Evolutionary conservation across 2,329 filamentous ascomycete species (phyloP).

Genomic region (Hirsutella thompsonii): DNA sequence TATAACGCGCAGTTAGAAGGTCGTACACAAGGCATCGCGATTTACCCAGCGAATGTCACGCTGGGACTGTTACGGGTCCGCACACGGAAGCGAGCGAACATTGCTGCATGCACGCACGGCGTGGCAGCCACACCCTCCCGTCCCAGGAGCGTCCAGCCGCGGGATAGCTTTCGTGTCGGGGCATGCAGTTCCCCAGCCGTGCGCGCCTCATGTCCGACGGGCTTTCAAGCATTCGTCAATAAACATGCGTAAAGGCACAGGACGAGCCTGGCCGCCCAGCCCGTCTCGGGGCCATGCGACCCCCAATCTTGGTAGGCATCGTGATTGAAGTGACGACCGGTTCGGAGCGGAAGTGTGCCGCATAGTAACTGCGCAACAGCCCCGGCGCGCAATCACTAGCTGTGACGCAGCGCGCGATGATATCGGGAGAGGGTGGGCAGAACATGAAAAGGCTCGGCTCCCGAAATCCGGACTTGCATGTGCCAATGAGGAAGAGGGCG

Average conservation of each 20-base stretch:
- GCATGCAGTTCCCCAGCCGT: neutral
- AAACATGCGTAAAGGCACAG: no score
- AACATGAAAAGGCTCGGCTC: neutral
- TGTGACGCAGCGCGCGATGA: no score
- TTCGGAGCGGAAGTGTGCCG: no score
- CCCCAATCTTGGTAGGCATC: no score
- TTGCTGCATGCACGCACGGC: neutral
- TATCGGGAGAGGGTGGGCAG: neutral
- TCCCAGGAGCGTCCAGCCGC: neutral
- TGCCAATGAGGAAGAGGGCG: neutral
- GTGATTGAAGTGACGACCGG: no score
- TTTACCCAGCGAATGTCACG: neutral
- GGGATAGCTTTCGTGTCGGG: neutral
- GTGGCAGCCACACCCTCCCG: conserved; percentile 1
- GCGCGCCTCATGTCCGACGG: no score
- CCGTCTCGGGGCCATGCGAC: no score
- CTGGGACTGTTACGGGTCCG: conserved; percentile 1
- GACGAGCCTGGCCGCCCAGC: no score
- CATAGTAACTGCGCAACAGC: no score
- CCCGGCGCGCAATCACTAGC: no score
- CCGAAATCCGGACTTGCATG: neutral
- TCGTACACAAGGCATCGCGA: neutral
- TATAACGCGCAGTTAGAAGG: no score
- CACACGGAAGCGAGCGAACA: neutral
- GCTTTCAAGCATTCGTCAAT: no score